Percentiles rank a stretch among this genome's conserved stretches.
phyloP scores from a whole-genome alignment of 805 yeast species.

The Candida morakotiae region DNA sequence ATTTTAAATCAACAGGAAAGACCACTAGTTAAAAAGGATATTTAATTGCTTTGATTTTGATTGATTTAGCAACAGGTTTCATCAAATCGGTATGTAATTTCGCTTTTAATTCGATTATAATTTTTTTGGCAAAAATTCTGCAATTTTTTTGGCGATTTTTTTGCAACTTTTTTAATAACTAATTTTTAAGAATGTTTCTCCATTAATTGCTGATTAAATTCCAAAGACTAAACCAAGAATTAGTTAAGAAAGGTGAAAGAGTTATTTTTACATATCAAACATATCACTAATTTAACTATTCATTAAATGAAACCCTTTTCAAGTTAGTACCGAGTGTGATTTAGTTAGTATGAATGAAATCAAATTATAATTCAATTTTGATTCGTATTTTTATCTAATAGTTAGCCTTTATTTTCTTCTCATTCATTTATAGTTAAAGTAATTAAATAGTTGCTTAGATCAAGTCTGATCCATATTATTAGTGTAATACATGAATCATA shows the following conservation, averaged over 20 bases:
- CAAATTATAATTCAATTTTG: too few species aligned
- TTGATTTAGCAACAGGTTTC: conserved; percentile 79
- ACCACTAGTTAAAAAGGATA: conserved; percentile 58
- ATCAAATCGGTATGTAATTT: too few species aligned
- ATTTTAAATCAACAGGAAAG: too few species aligned
- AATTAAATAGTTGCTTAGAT: conserved; percentile 57
- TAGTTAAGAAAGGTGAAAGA: conserved; percentile 35
- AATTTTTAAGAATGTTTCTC: conserved; percentile 73
- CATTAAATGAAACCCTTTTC: conserved; percentile 65
- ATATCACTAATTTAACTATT: too few species aligned
- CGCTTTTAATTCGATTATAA: too few species aligned
- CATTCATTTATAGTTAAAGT: conserved; percentile 74
- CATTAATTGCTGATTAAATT: conserved; percentile 64
- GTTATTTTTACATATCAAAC: too few species aligned
- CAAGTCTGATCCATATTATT: conserved; percentile 73
- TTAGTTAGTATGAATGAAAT: too few species aligned
- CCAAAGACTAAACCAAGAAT: conserved; percentile 38
- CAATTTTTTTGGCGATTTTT: too few species aligned
- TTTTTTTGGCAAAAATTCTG: too few species aligned
- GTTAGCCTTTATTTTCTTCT: conserved; percentile 73
- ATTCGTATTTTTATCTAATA: conserved; percentile 72
- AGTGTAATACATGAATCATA: too few species aligned
- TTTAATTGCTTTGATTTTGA: conserved; percentile 48
- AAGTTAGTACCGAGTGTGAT: too few species aligned
- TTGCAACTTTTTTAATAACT: too few species aligned